These are phyloP conservation scores for Schizochytrium sp. DNA, from an alignment of 108 stramenopile genomes.

Conservation along the genomic window DNA sequence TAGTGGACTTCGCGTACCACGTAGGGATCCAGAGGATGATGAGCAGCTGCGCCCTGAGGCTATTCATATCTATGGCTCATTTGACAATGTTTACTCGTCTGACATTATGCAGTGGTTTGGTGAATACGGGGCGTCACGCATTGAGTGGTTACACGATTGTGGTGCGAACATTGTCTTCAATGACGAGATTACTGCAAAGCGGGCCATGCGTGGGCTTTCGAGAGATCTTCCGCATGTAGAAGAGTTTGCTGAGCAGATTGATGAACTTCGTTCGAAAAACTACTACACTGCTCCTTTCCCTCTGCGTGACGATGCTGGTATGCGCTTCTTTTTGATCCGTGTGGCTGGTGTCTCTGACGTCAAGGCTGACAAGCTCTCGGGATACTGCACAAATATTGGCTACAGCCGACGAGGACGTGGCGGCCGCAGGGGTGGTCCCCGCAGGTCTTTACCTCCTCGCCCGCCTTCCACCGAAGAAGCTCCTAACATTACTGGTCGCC, in stretches of 20 bases:
- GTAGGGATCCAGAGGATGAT: constrained; percentile 8
- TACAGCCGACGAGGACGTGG: constrained; percentile 30
- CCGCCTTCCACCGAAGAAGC: neutral
- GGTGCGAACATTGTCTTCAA: constrained; percentile 52
- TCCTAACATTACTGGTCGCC: neutral
- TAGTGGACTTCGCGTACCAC: neutral
- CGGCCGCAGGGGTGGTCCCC: neutral
- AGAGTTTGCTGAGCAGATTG: constrained; percentile 40
- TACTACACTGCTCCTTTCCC: constrained; percentile 45
- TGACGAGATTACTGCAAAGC: constrained; percentile 11
- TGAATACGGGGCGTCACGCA: constrained; percentile 52
- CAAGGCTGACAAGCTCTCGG: constrained; percentile 34
- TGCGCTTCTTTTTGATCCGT: constrained; percentile 44
- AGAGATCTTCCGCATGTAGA: constrained; percentile 5
- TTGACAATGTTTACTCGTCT: constrained; percentile 6
- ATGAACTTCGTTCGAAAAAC: neutral
- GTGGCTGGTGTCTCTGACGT: constrained; percentile 12
- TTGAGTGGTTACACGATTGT: constrained; percentile 52
- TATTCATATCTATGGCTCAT: constrained; percentile 7
- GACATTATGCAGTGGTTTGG: constrained; percentile 53
- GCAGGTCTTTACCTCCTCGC: constrained; percentile 4
- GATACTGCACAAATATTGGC: constrained; percentile 18
- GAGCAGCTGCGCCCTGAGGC: constrained; percentile 45
- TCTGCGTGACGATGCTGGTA: neutral
- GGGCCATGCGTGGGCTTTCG: constrained; percentile 41